Base-by-base conservation (phyloP, 2,329 filamentous ascomycete species). In the Penicillium corylophilum region DNA sequence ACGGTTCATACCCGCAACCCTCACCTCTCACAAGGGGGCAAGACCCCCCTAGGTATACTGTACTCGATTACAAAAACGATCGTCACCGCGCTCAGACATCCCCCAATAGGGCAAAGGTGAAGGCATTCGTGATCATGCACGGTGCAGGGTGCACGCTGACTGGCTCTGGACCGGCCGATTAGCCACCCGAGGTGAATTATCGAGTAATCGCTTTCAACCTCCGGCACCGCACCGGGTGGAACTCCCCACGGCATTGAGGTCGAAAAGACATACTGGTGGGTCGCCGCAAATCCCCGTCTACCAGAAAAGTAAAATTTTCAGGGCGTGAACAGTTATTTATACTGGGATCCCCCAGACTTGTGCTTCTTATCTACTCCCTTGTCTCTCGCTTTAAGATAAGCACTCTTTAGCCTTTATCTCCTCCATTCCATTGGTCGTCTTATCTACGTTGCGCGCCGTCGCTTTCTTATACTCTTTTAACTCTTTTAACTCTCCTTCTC, bases 51-150 rank as follows among this genome's bases (percentile, higher is more conserved):
- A 4, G 13, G 5, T n/a, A n/a, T n/a, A 33, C 29, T n/a, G n/a
- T n/a, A n/a, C n/a, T n/a, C n/a, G n/a, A n/a, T n/a, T n/a, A 33
- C 15, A 5, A 33, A n/a, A 13, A 7, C 2, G 31, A 35, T 18
- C 31, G n/a, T 35, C 31, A 15, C 33, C 22, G 40, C 44, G 47
- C 50, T 47, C 44, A 46, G 50, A 20, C 39, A 16, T 31, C 24
- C 31, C 62, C 53, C 44, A 41, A 62, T 57, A 44, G 39, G 57
- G 64, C 24, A 60, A 61, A 36, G 46, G 41, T 64, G 63, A 64
- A 50, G 63, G 58, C 59, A 64, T 66, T 53, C 49, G 36, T 31
- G 48, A 41, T 48, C 42, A 44, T 48, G 33, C 16, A 35, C 33
- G 23, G 24, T 44, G 40, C 35, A 45, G 7, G 22, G 22, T 15